phyloP scores from a whole-genome alignment of 768 basidiomycete genomes.

The Omphalotus guepiniiformis region DNA sequence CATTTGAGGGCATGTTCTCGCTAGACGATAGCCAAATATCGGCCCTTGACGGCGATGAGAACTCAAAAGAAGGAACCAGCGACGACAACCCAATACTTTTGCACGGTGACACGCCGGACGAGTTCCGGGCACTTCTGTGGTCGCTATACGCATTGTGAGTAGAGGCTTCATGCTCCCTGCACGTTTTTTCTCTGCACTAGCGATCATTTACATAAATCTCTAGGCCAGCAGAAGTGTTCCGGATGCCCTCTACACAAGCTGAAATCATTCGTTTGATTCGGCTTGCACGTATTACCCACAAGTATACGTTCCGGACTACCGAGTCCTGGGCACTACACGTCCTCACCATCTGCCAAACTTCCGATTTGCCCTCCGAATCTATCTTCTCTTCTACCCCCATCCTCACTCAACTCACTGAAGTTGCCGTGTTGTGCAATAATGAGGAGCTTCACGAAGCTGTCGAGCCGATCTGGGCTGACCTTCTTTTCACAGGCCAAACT shows the following conservation, averaged over 20 bases:
- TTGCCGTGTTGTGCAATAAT: constrained; percentile 47
- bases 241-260: constrained; percentile 30
- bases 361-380: constrained; percentile 14
- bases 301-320: constrained; percentile 49
- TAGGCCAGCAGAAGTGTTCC: constrained; percentile 42
- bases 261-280: constrained; percentile 39
- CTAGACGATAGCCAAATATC: constrained; percentile 23
- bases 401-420: constrained; percentile 45
- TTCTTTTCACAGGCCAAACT: constrained; percentile 34
- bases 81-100: constrained; percentile 49
- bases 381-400: constrained; percentile 15
- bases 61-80: constrained; percentile 39
- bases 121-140: constrained; percentile 50
- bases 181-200: neutral
- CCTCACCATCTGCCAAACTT: constrained; percentile 32
- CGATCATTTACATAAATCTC: neutral
- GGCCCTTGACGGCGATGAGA: constrained; percentile 15
- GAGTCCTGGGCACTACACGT: constrained; percentile 46
- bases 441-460: constrained; percentile 38
- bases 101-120: constrained; percentile 44
- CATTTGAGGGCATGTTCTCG: constrained; percentile 45
- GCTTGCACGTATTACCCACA: constrained; percentile 51
- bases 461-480: constrained; percentile 42
- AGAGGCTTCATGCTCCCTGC: neutral
- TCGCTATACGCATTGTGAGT: constrained; percentile 51